These are phyloP conservation scores for Trichophyton mentagrophytes DNA, from an alignment of 2,329 filamentous ascomycete species.

Conservation along the genomic window DNA sequence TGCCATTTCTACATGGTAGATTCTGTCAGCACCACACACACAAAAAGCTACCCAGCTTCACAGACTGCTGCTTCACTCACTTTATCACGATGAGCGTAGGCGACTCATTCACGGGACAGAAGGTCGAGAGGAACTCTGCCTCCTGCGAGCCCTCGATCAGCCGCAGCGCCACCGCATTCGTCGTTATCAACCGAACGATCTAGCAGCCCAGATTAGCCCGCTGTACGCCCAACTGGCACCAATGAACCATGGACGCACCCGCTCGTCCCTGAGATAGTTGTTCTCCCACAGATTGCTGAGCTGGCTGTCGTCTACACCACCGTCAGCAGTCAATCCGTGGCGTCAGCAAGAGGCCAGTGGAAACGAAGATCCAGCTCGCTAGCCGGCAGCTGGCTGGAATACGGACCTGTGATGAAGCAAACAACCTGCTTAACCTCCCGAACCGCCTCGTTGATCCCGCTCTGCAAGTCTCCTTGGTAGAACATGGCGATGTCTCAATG, in stretches of 20 bases:
- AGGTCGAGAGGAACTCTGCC: slow-evolving; percentile 66
- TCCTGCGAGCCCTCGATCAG: slow-evolving; percentile 63
- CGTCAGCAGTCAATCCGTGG: neutral
- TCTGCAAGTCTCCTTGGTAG: slow-evolving; percentile 65
- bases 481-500: slow-evolving; percentile 48
- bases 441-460: slow-evolving; percentile 65
- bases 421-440: slow-evolving; percentile 63
- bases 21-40: neutral
- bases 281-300: slow-evolving; percentile 47
- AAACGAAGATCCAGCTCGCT: neutral
- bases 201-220: slow-evolving; percentile 20
- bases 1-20: slow-evolving; percentile 47
- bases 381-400: neutral
- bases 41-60: neutral
- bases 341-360: neutral
- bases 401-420: slow-evolving; percentile 68
- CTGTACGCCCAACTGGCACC: neutral
- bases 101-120: slow-evolving; percentile 67
- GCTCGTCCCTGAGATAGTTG: slow-evolving; percentile 46
- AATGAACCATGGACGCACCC: slow-evolving; percentile 21
- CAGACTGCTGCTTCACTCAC: slow-evolving; percentile 30
- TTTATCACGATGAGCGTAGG: slow-evolving; percentile 59
- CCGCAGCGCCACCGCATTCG: slow-evolving; percentile 56
- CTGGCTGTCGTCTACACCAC: slow-evolving; percentile 41
- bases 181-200: slow-evolving; percentile 45